phyloP scores from a whole-genome alignment of 2,329 filamentous ascomycete species.

The Lachnellula subtilissima region DNA sequence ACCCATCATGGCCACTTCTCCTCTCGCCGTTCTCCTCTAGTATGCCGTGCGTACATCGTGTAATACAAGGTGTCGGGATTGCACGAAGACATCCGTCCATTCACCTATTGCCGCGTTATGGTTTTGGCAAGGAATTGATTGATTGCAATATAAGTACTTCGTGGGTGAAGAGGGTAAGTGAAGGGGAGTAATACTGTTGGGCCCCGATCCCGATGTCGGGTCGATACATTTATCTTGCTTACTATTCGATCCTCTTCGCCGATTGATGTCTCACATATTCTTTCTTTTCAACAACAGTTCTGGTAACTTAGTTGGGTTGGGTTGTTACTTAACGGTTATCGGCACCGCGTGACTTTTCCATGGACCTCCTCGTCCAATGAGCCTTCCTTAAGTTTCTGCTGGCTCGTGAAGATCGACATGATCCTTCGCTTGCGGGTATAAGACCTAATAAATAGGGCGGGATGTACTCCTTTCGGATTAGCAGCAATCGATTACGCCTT shows the following conservation, averaged over 20 bases:
- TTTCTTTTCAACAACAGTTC: not conserved
- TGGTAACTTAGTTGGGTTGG: not conserved
- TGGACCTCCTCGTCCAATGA: slow-evolving; percentile 2
- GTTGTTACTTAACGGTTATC: slow-evolving; percentile 15
- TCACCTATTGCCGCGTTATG: too few species aligned
- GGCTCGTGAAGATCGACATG: not conserved
- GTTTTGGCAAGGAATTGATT: too few species aligned
- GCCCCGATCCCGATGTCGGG: too few species aligned
- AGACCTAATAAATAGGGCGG: not conserved
- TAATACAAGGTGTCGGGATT: not conserved
- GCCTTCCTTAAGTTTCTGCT: too few species aligned
- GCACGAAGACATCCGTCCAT: too few species aligned
- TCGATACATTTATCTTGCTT: too few species aligned
- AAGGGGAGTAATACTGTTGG: too few species aligned
- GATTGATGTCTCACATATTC: too few species aligned
- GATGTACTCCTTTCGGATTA: not conserved
- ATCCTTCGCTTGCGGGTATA: slow-evolving; percentile 6
- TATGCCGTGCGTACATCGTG: not conserved
- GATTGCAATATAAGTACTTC: too few species aligned
- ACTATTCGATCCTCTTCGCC: too few species aligned
- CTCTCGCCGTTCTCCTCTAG: not conserved
- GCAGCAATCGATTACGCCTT: not conserved
- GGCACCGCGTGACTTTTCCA: slow-evolving; percentile 12
- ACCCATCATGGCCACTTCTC: slow-evolving; percentile 10
- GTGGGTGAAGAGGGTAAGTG: too few species aligned